These are phyloP conservation scores for Coriolopsis trogii DNA, from an alignment of 1,284 basidiomycete genomes.

Conservation along the genomic window DNA sequence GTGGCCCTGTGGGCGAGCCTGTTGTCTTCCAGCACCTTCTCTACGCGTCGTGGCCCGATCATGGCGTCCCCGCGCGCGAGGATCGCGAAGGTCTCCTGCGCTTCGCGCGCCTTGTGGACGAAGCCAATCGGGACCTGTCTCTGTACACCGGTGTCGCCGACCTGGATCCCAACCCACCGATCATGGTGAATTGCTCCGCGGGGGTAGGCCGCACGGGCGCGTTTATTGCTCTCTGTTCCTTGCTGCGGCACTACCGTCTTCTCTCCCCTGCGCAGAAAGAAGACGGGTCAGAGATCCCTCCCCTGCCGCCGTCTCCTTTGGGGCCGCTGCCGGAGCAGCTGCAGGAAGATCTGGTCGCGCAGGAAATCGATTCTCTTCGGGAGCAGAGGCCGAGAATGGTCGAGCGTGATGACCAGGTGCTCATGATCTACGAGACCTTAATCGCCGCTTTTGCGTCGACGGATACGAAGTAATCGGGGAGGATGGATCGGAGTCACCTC, in stretches of 20 bases:
- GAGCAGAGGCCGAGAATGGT: conserved; percentile 86
- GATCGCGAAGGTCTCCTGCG: conserved; percentile 58
- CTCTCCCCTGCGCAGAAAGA: conserved; percentile 41
- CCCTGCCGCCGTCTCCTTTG: conserved; percentile 49
- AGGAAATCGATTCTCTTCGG: conserved; percentile 75
- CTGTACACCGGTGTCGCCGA: conserved; percentile 32
- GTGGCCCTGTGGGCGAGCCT: conserved; percentile 33
- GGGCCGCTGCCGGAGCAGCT: conserved; percentile 54
- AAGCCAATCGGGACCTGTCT: conserved; percentile 53
- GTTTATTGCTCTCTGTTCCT: conserved; percentile 79
- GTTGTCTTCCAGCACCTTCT: conserved; percentile 72
- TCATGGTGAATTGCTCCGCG: conserved; percentile 86
- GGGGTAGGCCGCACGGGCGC: conserved; percentile 91
- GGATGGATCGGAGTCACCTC: too few species aligned
- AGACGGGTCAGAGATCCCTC: conserved; percentile 28
- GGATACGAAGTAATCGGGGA: background rate
- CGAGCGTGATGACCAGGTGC: conserved; percentile 67
- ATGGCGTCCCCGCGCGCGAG: conserved; percentile 66
- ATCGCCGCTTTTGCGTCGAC: conserved; percentile 36
- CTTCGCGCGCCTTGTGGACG: conserved; percentile 67
- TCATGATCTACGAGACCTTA: conserved; percentile 69
- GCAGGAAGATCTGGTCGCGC: conserved; percentile 63
- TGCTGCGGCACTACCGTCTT: conserved; percentile 61
- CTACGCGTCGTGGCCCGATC: conserved; percentile 82
- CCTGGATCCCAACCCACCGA: conserved; percentile 63